A percentile compares a stretch with the other conserved stretches of the same genome.
Evolutionary conservation across 768 basidiomycete species (phyloP).

Genomic region (Cystofilobasidium ferigula): DNA sequence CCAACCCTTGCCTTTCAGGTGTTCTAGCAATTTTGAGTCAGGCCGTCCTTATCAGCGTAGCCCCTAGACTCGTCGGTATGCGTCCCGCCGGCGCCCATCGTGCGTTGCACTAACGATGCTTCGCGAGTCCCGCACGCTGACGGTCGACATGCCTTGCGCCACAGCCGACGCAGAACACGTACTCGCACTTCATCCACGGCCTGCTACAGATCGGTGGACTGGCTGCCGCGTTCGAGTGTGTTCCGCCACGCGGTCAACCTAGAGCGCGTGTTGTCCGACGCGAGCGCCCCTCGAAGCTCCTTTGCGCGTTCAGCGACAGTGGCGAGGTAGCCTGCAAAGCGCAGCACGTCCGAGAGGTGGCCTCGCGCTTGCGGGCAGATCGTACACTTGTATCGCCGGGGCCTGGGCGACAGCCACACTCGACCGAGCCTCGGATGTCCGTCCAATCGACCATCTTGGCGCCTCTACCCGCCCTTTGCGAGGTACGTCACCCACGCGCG

Average conservation of each 20-base stretch:
- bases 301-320: background rate
- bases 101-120: too few relatives aligned
- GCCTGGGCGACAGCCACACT: background rate
- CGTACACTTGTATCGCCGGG: too few relatives aligned
- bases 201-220: background rate
- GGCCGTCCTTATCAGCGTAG: too few relatives aligned
- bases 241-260: conserved; percentile 9
- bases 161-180: background rate
- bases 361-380: too few relatives aligned
- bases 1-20: too few relatives aligned
- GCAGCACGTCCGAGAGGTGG: background rate
- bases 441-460: background rate
- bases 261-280: background rate
- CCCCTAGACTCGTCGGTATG: too few relatives aligned
- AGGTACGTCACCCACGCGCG: background rate
- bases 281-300: background rate
- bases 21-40: too few relatives aligned
- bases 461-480: too few relatives aligned
- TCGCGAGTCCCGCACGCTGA: background rate
- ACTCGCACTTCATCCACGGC: background rate
- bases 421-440: background rate
- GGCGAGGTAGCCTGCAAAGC: too few relatives aligned
- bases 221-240: conserved; percentile 1
- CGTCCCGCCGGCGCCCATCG: too few relatives aligned
- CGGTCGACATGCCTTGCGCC: background rate